A percentile compares a stretch with the other conserved stretches of the same genome.
phyloP scores from a whole-genome alignment of 139 green algal genomes.

The Closterium sp. region DNA sequence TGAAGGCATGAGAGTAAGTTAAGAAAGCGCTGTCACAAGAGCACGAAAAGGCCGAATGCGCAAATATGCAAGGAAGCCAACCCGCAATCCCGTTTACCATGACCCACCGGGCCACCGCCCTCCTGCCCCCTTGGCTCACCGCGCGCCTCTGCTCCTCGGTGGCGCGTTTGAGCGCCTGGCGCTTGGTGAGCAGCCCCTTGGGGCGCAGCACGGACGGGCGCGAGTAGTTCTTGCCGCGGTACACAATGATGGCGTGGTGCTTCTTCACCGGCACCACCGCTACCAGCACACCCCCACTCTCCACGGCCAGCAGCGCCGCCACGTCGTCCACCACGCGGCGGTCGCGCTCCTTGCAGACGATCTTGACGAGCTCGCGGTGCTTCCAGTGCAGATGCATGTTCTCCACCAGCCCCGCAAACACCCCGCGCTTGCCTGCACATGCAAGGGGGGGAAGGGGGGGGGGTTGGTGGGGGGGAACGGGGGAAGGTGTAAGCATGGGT shows the following conservation, averaged over 20 bases:
- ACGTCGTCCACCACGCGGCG: neutral
- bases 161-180: constrained; percentile 35
- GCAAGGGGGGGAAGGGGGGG: too few species aligned
- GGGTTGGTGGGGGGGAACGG: too few species aligned
- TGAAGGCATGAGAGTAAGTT: too few species aligned
- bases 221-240: constrained; percentile 51
- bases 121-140: too few species aligned
- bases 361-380: constrained; percentile 41
- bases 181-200: constrained; percentile 37
- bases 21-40: too few species aligned
- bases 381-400: constrained; percentile 55
- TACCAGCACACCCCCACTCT: constrained; percentile 44
- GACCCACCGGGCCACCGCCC: too few species aligned
- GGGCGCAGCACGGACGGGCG: constrained; percentile 16
- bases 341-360: constrained; percentile 44
- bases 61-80: too few species aligned
- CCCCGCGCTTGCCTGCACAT: constrained; percentile 37
- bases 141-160: constrained; percentile 33
- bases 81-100: too few species aligned
- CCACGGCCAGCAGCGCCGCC: constrained; percentile 25
- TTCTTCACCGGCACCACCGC: constrained; percentile 2
- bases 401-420: constrained; percentile 46
- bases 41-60: too few species aligned
- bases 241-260: constrained; percentile 35
- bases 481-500: too few species aligned